Evolutionary conservation across 2,329 filamentous ascomycete genomes (phyloP), one percentile per base, ranked within the genome.

Genomic region (Harringtonia aguacate): DNA sequence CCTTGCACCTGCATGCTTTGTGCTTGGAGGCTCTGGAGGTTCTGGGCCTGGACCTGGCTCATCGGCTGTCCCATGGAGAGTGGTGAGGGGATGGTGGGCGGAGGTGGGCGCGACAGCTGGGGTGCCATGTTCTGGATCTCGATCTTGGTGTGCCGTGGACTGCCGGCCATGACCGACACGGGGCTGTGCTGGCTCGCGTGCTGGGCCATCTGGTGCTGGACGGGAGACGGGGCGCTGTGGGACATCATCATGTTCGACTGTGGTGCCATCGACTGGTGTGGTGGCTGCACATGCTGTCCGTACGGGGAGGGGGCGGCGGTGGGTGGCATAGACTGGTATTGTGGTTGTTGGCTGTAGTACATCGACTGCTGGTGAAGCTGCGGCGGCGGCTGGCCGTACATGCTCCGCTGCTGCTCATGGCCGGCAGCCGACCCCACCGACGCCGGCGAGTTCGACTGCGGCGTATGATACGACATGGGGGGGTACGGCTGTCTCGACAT

Each of bases 361-460:
- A 95, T 87, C 30, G 84, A 72, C 56, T 78, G 80, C 53, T 84
- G 85, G 54, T 86, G 76, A 63, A 94, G 77, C 62, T 92, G 86
- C 45, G 84, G 79, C 31, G 80, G 68, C 41, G 84, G 82, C 56
- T 89, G 84, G 30, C 79, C 82, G 63, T 95, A 97, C 59, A 97
- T 77, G 56, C 79, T 82, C 54, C 89, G 75, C 67, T 94, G 86
- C 58, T 90, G 86, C 59, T 97, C 90, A 64, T 95, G 88, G 45
- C 80, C 76, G 46, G 88, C 86, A 20, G 87, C 83, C 29, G 90
- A 95, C 50, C 89, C 85, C 55, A 95, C 89, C 41, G 89, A 94
- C 33, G 87, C 86, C 39, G 90, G 90, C 44, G 90, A 95, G 64
- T 90, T 94, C 45, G 89, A 94, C 67, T 95, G 89, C 44, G 89